Evolutionary conservation across 805 yeast genomes (phyloP), one percentile per base, ranked within the genome.

Genomic region (Candida vaughaniae): DNA sequence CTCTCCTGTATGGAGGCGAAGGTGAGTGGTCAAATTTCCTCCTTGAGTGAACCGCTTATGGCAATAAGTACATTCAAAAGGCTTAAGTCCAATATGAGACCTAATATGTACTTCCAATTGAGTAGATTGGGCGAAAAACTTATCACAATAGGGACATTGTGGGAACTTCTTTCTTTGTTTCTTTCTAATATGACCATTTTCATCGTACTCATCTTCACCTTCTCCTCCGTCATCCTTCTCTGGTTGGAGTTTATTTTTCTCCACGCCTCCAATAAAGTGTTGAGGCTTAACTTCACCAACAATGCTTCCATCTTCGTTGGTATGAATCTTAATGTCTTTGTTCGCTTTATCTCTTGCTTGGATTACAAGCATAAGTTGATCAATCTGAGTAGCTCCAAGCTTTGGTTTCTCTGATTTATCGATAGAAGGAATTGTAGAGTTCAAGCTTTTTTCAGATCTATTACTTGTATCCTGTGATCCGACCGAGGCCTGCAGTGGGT

Each of bases 81-180:
- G 96, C 52, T 88, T 83, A 45, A 77, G 76, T 0, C 96, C 96
- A 51, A 88, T 82, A 56, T 88, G 96, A 0, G 91, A 81, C 47
- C 96, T 68, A 5, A 86, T 78, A 58, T 88, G 96, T 12, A 89
- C 95, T 47, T 88, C 95, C 49, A 89, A 64, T 60, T 88, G 96
- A 4, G 96, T 90, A n/a, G 88, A 71, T 56, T 90, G 97, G 1
- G 90, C 80, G 52, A 90, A 90, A 37, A 75, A 73, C 55, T 87
- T 86, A 51, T 74, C 75, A 56, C 97, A 91, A 51, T 83, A 82
- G 2, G 77, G 78, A 53, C 95, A 85, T 55, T 80, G 81, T 49
- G 80, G 84, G 32, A 73, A 74, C 53, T 82, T 83, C 9, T 62
- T 56, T 31, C 53, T 51, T 22, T 56, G 48, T 25, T 46, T 52